Evolutionary conservation across 139 green algal genomes (phyloP), one percentile per base, ranked within the genome.

Genomic region (Haematococcus lacustris): DNA sequence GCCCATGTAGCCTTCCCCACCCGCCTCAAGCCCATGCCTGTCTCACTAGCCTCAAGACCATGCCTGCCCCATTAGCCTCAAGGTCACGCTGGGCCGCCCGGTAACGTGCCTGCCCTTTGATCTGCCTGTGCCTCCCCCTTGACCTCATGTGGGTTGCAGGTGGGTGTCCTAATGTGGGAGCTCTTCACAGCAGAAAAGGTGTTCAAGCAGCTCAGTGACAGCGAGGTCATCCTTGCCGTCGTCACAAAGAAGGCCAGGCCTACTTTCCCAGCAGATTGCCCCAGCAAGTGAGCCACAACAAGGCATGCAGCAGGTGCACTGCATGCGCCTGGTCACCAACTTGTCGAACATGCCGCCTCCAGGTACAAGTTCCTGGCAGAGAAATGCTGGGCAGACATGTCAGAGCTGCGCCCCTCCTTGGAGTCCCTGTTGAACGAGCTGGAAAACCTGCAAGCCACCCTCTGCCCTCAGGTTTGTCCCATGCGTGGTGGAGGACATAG

Each of bases 161-260:
- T 89, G 60, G 84, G 80, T 7, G 76, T 89, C 68, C 78, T 87
- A n/a, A 80, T 89, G 78, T 89, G 84, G 84, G 84, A 89, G 81
- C 71, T 84, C 21, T 83, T 82, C 67, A 82, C 73, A 6, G 82
- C 65, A 1, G 76, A 86, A 39, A 78, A 75, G 74, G 68, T 84
- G 59, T 83, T 81, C 73, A 81, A 79, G 64, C 79, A 88, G 68
- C 80, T 85, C 21, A 78, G 32, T 51, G 79, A 88, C 65, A 76
- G 64, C 26, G 82, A 85, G 65, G 81, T 88, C 53, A 79, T 88
- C 43, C 68, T 88, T 38, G 74, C 79, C 2, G 82, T 88, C 23
- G 82, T 88, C 6, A 85, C 76, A 6, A 70, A 76, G 34, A 76
- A 81, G 71, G 73, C 71, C 28, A 68, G 82, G 28, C 82, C 82